Evolutionary conservation across 176 grass and related monocot species (phyloP).

Genomic region (Thalia dealbata): DNA sequence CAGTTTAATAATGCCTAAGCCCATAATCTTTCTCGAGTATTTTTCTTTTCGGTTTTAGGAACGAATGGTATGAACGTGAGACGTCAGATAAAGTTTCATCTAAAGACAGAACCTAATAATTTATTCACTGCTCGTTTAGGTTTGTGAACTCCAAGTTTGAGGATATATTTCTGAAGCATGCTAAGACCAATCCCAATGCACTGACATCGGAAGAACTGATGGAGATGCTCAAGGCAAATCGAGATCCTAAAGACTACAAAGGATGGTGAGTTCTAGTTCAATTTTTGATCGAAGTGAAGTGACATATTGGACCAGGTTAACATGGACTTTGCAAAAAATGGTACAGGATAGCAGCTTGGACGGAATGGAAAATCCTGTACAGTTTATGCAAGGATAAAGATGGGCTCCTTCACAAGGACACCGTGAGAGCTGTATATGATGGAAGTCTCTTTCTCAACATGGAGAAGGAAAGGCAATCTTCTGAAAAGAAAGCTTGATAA

Average conservation of each 20-base stretch:
- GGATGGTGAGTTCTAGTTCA: constrained; percentile 26
- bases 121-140: constrained; percentile 18
- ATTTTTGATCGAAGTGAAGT: background rate
- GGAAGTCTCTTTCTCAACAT: constrained; percentile 48
- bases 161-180: constrained; percentile 66
- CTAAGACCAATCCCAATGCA: constrained; percentile 44
- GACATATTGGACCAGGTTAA: background rate
- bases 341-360: constrained; percentile 36
- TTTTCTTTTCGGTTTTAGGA: background rate
- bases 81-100: background rate
- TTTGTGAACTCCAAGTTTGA: constrained; percentile 68
- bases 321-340: background rate
- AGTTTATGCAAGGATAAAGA: constrained; percentile 53
- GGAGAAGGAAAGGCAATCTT: constrained; percentile 38
- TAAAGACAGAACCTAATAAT: background rate
- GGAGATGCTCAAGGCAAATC: constrained; percentile 50
- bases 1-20: background rate
- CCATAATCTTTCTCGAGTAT: background rate
- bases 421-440: constrained; percentile 48
- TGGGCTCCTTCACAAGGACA: constrained; percentile 56
- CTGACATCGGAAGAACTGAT: constrained; percentile 41
- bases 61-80: background rate
- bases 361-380: constrained; percentile 55
- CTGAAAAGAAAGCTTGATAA: constrained; percentile 39
- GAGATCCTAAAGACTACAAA: constrained; percentile 40